phyloP scores from a whole-genome alignment of 2,329 filamentous ascomycete species.

The Fusarium coicis region DNA sequence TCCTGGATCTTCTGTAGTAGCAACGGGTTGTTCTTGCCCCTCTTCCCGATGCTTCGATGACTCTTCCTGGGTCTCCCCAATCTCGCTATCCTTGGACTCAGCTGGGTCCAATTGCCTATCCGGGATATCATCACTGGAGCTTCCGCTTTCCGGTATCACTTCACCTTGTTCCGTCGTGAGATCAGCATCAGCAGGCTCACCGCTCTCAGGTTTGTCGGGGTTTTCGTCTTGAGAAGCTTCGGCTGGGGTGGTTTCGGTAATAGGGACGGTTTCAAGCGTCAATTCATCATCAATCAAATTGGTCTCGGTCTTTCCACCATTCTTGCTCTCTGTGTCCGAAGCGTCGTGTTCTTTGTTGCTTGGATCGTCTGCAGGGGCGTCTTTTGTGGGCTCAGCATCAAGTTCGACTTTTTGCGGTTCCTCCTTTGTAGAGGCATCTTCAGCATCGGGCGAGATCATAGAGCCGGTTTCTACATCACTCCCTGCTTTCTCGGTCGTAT shows the following conservation, averaged over 20 bases:
- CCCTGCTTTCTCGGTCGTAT: not conserved
- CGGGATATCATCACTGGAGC: not conserved
- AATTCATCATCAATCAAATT: not conserved
- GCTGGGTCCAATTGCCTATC: not conserved
- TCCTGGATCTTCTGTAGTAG: conserved; percentile 1
- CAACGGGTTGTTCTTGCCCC: conserved; percentile 3
- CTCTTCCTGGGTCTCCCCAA: conserved; percentile 3
- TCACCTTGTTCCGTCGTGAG: not conserved
- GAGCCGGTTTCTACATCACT: not conserved
- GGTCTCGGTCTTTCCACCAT: not conserved
- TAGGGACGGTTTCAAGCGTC: not conserved
- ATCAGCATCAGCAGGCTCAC: not conserved
- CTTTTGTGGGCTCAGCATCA: not conserved
- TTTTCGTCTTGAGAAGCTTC: not conserved
- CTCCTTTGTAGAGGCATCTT: conserved; percentile 3
- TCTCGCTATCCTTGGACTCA: not conserved
- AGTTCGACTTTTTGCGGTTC: not conserved
- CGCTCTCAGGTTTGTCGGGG: conserved; percentile 2
- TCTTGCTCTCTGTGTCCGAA: not conserved
- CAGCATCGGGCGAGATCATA: not conserved
- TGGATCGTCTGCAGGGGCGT: not conserved
- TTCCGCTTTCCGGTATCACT: not conserved
- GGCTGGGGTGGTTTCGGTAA: not conserved
- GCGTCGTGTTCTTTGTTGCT: not conserved
- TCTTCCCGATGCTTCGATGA: conserved; percentile 1